These are phyloP conservation scores for Aspergillus mulundensis DNA, from an alignment of 495 filamentous ascomycete species.

Conservation along the genomic window DNA sequence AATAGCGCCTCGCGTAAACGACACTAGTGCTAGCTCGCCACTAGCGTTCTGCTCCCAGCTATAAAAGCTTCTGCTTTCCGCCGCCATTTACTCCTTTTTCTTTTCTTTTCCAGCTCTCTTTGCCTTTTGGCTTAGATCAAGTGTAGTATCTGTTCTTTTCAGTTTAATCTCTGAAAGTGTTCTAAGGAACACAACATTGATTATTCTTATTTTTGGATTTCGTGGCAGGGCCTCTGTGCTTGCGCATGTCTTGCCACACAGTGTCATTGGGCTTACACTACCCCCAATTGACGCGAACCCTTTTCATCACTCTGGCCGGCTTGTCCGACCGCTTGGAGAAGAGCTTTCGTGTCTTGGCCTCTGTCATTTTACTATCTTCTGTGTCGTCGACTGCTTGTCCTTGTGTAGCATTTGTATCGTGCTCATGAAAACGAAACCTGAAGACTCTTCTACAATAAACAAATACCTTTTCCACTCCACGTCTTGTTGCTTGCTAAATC, in stretches of 20 bases:
- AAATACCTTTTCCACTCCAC: too few species aligned
- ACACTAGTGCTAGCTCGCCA: constrained; percentile 10
- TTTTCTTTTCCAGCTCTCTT: constrained; percentile 55
- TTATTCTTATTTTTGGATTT: constrained; percentile 77
- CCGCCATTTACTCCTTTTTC: constrained; percentile 25
- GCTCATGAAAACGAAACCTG: too few species aligned
- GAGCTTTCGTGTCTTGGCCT: constrained; percentile 18
- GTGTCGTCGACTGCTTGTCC: too few species aligned
- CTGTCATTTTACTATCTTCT: neutral
- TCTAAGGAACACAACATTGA: constrained; percentile 70
- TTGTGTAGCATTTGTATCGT: too few species aligned
- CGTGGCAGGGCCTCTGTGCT: constrained; percentile 68
- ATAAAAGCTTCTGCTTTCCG: constrained; percentile 11
- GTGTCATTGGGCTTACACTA: constrained; percentile 91
- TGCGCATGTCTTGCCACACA: constrained; percentile 68
- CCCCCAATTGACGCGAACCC: constrained; percentile 73
- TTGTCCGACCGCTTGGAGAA: constrained; percentile 42
- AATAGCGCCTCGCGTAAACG: constrained; percentile 9
- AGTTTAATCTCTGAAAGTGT: constrained; percentile 81
- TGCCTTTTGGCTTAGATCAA: constrained; percentile 76
- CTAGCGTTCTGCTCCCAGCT: neutral
- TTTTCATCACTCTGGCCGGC: constrained; percentile 24
- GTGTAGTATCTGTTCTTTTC: constrained; percentile 99
- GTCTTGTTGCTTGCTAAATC: neutral
- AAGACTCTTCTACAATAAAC: too few species aligned